Evolutionary conservation across 2,329 filamentous ascomycete species (phyloP).

Genomic region (Fusarium pininemorale): DNA sequence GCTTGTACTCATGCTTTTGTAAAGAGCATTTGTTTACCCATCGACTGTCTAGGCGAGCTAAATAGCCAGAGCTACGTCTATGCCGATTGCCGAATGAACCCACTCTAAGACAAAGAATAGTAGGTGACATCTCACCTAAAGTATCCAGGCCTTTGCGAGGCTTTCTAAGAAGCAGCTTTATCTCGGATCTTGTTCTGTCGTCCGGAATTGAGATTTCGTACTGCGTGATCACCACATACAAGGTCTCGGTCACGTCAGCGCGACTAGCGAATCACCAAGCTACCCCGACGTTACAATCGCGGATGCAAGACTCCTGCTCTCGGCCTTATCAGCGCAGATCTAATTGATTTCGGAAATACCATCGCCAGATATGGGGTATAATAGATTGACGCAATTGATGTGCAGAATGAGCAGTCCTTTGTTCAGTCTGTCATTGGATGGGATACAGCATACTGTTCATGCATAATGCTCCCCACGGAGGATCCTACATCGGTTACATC

Average conservation of each 20-base stretch:
- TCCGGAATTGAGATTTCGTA: rapidly evolving
- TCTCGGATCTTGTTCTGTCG: background rate
- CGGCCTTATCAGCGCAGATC: background rate
- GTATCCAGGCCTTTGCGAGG: rapidly evolving
- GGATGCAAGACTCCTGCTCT: background rate
- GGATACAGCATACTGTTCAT: background rate
- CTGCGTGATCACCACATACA: constrained; percentile 18
- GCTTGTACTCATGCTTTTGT: rapidly evolving
- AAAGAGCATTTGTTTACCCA: rapidly evolving
- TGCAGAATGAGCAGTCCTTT: constrained; percentile 2
- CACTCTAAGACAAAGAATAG: rapidly evolving
- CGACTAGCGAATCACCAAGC: background rate
- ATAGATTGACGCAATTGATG: background rate
- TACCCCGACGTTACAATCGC: background rate
- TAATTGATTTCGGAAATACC: background rate
- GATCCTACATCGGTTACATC: background rate
- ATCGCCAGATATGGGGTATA: rapidly evolving
- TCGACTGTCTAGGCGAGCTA: rapidly evolving
- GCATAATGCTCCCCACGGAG: background rate
- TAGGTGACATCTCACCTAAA: rapidly evolving
- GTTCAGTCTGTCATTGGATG: background rate
- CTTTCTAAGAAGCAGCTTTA: no score
- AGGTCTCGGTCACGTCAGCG: constrained; percentile 28
- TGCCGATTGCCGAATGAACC: rapidly evolving
- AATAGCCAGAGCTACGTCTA: rapidly evolving